These are phyloP conservation scores for Clonostachys chloroleuca DNA, from an alignment of 2,329 filamentous ascomycete genomes.

Conservation along the genomic window DNA sequence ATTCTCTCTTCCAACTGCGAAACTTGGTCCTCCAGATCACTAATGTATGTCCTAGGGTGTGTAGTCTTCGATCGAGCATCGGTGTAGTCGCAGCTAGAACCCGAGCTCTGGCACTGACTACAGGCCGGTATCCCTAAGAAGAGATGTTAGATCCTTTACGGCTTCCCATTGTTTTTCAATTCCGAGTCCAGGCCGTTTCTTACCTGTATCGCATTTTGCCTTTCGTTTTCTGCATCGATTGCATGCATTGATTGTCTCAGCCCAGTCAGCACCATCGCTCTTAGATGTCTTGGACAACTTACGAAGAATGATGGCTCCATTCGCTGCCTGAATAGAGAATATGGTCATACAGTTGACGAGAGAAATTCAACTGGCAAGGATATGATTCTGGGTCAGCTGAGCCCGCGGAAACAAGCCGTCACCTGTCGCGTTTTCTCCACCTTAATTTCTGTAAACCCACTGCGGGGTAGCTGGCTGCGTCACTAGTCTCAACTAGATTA, in stretches of 20 bases:
- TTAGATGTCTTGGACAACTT: neutral
- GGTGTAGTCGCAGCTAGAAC: constrained; percentile 11
- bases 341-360: too few species aligned
- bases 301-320: constrained; percentile 7
- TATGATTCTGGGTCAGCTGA: too few species aligned
- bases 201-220: constrained; percentile 10
- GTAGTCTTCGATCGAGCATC: constrained; percentile 8
- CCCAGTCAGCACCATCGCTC: neutral
- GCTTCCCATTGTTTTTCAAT: neutral
- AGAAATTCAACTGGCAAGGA: too few species aligned
- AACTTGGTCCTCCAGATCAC: constrained; percentile 5
- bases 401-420: too few species aligned
- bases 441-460: too few species aligned
- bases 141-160: neutral
- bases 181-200: neutral
- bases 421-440: too few species aligned
- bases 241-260: constrained; percentile 8
- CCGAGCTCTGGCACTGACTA: constrained; percentile 6
- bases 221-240: constrained; percentile 11
- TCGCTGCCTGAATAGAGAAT: neutral
- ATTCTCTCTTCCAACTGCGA: constrained; percentile 4
- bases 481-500: too few species aligned
- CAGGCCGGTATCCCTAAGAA: constrained; percentile 9
- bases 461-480: too few species aligned
- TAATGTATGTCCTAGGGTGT: constrained; percentile 4